Percentiles rank a stretch among this genome's conserved stretches.
These are phyloP conservation scores for Mortierella alpina DNA, from an alignment of 192 early-diverging fungal species.

Conservation along the genomic window DNA sequence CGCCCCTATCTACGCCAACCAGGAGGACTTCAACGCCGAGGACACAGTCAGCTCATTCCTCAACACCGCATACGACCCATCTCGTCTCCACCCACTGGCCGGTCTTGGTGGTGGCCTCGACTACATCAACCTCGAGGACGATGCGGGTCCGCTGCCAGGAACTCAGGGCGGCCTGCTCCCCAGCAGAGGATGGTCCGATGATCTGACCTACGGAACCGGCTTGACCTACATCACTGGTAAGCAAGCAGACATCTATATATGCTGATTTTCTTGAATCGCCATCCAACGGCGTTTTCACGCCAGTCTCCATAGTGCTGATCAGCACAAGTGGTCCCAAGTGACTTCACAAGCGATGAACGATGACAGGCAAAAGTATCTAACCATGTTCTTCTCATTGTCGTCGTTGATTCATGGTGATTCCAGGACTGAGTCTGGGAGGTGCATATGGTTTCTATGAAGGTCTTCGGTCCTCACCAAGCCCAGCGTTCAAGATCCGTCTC, in stretches of 20 bases:
- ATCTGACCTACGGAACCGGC: conserved; percentile 87
- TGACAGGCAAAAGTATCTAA: not conserved
- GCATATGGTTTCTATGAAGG: conserved; percentile 83
- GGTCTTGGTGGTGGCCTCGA: conserved; percentile 67
- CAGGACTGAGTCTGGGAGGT: conserved; percentile 74
- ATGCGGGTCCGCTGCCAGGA: conserved; percentile 34
- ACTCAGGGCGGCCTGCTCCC: conserved; percentile 67
- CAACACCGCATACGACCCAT: conserved; percentile 55
- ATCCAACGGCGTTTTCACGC: not conserved
- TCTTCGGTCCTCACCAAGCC: conserved; percentile 62
- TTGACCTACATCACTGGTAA: conserved; percentile 78
- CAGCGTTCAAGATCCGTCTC: conserved; percentile 81
- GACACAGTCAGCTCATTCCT: conserved; percentile 65
- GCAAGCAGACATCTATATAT: not conserved
- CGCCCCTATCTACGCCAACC: conserved; percentile 49
- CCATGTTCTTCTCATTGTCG: not conserved
- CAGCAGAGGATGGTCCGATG: conserved; percentile 81
- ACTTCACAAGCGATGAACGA: not conserved
- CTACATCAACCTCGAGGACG: conserved; percentile 63
- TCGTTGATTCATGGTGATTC: not conserved
- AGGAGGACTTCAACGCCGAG: conserved; percentile 55
- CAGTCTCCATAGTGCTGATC: no score
- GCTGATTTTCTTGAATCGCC: not conserved
- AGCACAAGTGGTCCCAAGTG: not conserved
- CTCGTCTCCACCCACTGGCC: conserved; percentile 61